A percentile compares a stretch with the other conserved stretches of the same genome.
Evolutionary conservation across 2,329 filamentous ascomycete species (phyloP).

Genomic region (Fusarium goolgardi): DNA sequence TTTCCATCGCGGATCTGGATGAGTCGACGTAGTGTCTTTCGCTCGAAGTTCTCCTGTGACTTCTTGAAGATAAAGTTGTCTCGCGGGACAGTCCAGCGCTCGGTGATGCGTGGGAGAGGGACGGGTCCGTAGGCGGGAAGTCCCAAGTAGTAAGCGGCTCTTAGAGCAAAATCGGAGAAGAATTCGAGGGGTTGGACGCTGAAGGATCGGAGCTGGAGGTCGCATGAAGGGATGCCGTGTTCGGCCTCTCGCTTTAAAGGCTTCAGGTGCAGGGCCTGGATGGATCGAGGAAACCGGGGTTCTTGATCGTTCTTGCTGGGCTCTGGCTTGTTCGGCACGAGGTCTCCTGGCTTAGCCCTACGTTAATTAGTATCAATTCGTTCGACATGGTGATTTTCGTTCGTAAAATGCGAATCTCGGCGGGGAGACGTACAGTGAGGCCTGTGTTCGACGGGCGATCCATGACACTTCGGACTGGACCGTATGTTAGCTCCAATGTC

Average conservation of each 20-base stretch:
- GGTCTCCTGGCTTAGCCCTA: conserved; percentile 37
- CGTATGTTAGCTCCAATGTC: conserved; percentile 16
- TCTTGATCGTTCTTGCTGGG: conserved; percentile 27
- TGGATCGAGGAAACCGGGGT: conserved; percentile 76
- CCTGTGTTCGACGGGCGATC: conserved; percentile 44
- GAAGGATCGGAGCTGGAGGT: conserved; percentile 94
- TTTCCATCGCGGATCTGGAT: conserved; percentile 95
- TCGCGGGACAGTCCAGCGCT: conserved; percentile 94
- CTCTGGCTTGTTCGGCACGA: conserved; percentile 32
- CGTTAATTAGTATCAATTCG: conserved; percentile 12
- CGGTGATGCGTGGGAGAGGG: conserved; percentile 84
- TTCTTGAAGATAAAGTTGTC: conserved; percentile 97
- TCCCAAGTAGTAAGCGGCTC: conserved; percentile 92
- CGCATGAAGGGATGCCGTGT: conserved; percentile 85
- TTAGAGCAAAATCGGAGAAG: conserved; percentile 92
- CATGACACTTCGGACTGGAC: conserved; percentile 41
- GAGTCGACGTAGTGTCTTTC: conserved; percentile 84
- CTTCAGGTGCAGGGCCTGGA: conserved; percentile 87
- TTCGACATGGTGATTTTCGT: not conserved
- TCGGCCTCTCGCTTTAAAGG: conserved; percentile 80
- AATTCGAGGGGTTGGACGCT: conserved; percentile 90
- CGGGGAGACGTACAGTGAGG: conserved; percentile 43
- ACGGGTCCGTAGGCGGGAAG: conserved; percentile 88
- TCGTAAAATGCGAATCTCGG: not conserved
- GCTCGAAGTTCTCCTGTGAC: conserved; percentile 96